Base-by-base conservation (phyloP, 2,329 filamentous ascomycete genomes). In the Sphaerostilbella broomeana region DNA sequence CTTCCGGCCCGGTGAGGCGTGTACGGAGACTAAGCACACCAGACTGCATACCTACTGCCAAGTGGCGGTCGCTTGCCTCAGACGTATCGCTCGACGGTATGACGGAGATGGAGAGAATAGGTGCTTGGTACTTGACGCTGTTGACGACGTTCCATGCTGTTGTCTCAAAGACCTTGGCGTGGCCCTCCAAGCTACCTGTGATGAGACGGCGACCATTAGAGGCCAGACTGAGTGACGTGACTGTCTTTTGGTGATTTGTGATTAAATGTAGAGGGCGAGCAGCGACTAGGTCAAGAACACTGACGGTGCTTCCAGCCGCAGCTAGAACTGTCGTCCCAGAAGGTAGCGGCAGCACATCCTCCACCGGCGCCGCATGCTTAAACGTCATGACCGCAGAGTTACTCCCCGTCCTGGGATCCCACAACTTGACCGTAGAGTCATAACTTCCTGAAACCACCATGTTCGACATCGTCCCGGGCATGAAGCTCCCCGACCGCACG, bases 111-210 rank as follows among this genome's bases (percentile, higher is more conserved):
- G 87, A 85, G 10, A 98, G 77, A 42, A 98, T 84, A 1, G 92
- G 92, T 2, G 87, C 85, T 5, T 87, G 82, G 63, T 97, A 98
- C 65, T 97, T 98, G 45, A 84, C 79, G 36, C 86, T 90, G 26
- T 86, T 84, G n/a, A 97, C 89, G 6, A 97, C 86, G 57, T 95
- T 95, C 92, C 92, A 98, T 35, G 79, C 82, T 1, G 81, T 81
- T 1, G 89, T 95, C 64, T 97, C 90, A 54, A 94, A 97, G 26
- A 98, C 79, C 66, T 98, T 98, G 66, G 97, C 81, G 63, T 97
- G 92, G 8, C 92, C 94, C 60, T 98, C 92, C 31, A 98, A 72
- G 15, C 83, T 88, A 62, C 88, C 92, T 48, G 83, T 89, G 38
- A 98, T 76, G 41, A 98, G 73, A 35, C 92, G 79, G 35, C 79